Evolutionary conservation across 2,329 filamentous ascomycete genomes (phyloP), one percentile per base, ranked within the genome.

Genomic region (Penicillium expansum): DNA sequence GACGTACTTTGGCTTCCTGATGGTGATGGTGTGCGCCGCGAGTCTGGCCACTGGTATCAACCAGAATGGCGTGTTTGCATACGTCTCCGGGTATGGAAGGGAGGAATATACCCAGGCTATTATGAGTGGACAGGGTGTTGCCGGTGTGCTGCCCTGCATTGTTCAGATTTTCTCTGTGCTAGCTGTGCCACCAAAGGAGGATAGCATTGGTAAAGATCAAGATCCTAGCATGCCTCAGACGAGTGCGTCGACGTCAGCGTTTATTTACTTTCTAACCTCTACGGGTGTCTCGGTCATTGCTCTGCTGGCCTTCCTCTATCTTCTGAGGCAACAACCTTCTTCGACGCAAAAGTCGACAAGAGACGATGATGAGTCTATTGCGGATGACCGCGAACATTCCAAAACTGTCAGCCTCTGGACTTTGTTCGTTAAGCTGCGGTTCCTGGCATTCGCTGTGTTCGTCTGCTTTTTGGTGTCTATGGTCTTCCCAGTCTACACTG

Each of bases 61-160:
- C 64, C 94, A 97, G 76, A 97, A 97, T 73, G 94, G 94, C 18
- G 86, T 94, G 11, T 96, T 97, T 72, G 91, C 94, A 3, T 97
- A 92, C 71, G 92, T 91, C 3, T 86, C 90, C 4, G 88, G 90
- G 51, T 97, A 96, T 69, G 91, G 88, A 35, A 82, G 90, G 50
- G 85, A 88, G 20, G 90, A 94, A 74, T 99, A 97, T 74, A 96
- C 91, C 54, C 93, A 97, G 75, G 93, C 89, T 24, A 92, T 97
- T 74, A 97, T 99, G 92, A 87, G 88, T 3, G 94, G 94, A 1
- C 94, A 99, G 74, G 93, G 88, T 32, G 82, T 99, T 4, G 92
- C 94, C 0, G 94, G 94, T 30, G 92, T 99, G 10, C 79, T 97
- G 4, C 94, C 94, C 0, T 88, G 90, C 47, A 81, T 96, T 47